A percentile compares a stretch with the other conserved stretches of the same genome.
phyloP scores from a whole-genome alignment of 2,329 filamentous ascomycete genomes.

The Lasiodiplodia theobromae region DNA sequence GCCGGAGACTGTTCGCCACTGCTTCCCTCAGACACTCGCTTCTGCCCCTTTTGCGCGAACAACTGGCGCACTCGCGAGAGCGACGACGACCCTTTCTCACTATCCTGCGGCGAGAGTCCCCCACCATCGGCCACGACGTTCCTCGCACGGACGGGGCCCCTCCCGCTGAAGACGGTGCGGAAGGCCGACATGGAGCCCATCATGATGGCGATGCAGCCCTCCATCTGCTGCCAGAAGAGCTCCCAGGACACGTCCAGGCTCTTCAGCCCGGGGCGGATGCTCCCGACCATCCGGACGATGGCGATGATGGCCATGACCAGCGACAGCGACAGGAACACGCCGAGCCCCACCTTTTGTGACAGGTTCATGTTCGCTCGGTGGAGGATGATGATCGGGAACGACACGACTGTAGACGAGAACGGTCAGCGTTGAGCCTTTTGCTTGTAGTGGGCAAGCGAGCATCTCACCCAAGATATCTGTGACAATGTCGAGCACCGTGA shows the following conservation, averaged over 20 bases:
- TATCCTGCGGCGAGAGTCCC: no score
- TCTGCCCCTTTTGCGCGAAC: no score
- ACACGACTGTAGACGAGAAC: not conserved
- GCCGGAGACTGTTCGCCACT: no score
- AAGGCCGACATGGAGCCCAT: slow-evolving; percentile 37
- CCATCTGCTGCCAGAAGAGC: slow-evolving; percentile 35
- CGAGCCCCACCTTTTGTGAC: not conserved
- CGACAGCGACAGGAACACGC: not conserved
- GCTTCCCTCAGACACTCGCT: no score
- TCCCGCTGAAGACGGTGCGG: slow-evolving; percentile 15
- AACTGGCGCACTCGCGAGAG: no score
- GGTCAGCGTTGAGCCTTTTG: not conserved
- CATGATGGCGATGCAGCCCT: slow-evolving; percentile 34
- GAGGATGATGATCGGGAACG: not conserved
- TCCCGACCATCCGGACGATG: slow-evolving; percentile 33
- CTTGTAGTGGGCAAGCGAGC: no score
- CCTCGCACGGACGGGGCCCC: no score
- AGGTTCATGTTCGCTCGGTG: not conserved
- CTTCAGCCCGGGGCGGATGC: slow-evolving; percentile 27
- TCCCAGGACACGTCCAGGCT: slow-evolving; percentile 31
- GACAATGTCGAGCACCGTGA: not conserved
- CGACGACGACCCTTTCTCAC: no score
- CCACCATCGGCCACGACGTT: no score
- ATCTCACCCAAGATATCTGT: slow-evolving; percentile 8
- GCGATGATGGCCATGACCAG: slow-evolving; percentile 14